A percentile compares a stretch with the other conserved stretches of the same genome.
phyloP scores from a whole-genome alignment of 805 yeast genomes.

The Debaryomyces hansenii region DNA sequence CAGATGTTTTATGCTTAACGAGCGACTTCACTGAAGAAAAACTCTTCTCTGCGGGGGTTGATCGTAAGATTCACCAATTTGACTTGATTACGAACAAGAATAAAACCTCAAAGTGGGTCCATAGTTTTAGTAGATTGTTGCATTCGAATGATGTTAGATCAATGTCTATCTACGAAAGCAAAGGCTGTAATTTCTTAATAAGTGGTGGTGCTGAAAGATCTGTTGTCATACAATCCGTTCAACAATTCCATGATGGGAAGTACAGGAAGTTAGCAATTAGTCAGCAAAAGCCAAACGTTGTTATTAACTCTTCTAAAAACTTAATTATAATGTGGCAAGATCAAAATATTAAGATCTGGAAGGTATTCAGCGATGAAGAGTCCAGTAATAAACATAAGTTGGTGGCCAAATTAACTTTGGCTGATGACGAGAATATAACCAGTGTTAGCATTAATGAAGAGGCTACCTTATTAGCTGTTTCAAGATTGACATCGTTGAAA shows the following conservation, averaged over 20 bases:
- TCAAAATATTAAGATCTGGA: slow-evolving; percentile 81
- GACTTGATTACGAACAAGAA: slow-evolving; percentile 38
- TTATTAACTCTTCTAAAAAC: slow-evolving; percentile 47
- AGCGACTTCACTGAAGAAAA: slow-evolving; percentile 59
- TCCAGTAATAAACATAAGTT: slow-evolving; percentile 47
- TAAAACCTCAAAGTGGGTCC: slow-evolving; percentile 64
- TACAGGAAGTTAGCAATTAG: slow-evolving; percentile 68
- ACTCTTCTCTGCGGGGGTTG: slow-evolving; percentile 89
- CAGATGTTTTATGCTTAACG: slow-evolving; percentile 79
- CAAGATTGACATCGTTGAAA: slow-evolving; percentile 67
- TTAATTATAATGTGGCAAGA: slow-evolving; percentile 78
- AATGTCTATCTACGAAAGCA: slow-evolving; percentile 67
- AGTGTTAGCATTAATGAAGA: slow-evolving; percentile 63
- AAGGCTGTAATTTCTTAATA: slow-evolving; percentile 63
- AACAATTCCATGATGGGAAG: slow-evolving; percentile 68
- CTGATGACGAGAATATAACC: slow-evolving; percentile 80
- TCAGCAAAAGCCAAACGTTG: slow-evolving; percentile 55
- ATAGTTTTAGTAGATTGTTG: slow-evolving; percentile 69
- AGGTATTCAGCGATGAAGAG: slow-evolving; percentile 34
- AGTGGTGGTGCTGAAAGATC: slow-evolving; percentile 84
- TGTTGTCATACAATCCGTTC: slow-evolving; percentile 63
- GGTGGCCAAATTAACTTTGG: slow-evolving; percentile 62
- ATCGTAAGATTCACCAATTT: slow-evolving; percentile 82
- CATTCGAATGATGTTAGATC: slow-evolving; percentile 88
- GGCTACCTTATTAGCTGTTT: slow-evolving; percentile 68